Conservation (phyloP, 2,329 filamentous ascomycete species). For the Penicillium sp. region DNA sequence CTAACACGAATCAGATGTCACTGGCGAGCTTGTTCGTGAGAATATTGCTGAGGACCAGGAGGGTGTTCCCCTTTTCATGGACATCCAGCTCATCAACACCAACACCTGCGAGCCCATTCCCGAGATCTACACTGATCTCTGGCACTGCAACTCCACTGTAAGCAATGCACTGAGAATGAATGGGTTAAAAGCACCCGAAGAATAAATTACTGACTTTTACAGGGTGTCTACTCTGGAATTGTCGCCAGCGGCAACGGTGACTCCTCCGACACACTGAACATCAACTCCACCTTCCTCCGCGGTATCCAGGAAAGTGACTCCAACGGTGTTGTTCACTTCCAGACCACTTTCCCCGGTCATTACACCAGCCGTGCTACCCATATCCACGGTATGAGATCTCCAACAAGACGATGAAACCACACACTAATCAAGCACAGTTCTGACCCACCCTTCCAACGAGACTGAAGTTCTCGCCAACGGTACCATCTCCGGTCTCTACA, state of each 20-base stretch:
- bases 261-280: constrained; percentile 37
- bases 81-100: constrained; percentile 45
- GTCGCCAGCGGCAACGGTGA: constrained; percentile 40
- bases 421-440: constrained; percentile 20
- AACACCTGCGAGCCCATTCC: constrained; percentile 44
- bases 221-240: constrained; percentile 45
- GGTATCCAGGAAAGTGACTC: constrained; percentile 47
- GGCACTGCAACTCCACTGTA: constrained; percentile 45
- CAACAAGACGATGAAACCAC: too few species aligned
- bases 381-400: constrained; percentile 30
- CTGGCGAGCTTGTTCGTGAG: constrained; percentile 41
- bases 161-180: neutral
- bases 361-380: constrained; percentile 44
- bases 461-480: constrained; percentile 49
- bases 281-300: constrained; percentile 48
- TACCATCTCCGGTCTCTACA: constrained; percentile 50
- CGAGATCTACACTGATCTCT: constrained; percentile 40
- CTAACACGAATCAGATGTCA: constrained; percentile 28
- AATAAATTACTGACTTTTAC: neutral
- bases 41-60: constrained; percentile 38
- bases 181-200: too few species aligned
- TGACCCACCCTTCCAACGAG: constrained; percentile 33
- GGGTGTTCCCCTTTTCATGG: constrained; percentile 44
- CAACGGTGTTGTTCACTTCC: constrained; percentile 46
- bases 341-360: constrained; percentile 49